These are phyloP conservation scores for Emergomyces pasteurianus DNA, from an alignment of 2,329 filamentous ascomycete species.

Conservation along the genomic window DNA sequence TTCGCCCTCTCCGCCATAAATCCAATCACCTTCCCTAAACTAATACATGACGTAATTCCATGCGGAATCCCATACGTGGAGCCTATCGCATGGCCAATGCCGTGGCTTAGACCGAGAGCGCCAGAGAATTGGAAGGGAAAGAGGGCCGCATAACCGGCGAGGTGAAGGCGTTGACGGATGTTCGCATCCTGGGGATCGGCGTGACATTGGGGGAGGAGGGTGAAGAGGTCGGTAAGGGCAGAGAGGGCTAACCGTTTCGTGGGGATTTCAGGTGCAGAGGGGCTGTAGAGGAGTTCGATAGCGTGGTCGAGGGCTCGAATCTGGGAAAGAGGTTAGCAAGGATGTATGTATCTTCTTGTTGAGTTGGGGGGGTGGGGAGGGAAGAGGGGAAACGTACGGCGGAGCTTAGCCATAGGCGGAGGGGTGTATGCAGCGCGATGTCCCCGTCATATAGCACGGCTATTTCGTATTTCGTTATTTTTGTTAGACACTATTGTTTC, in stretches of 20 bases:
- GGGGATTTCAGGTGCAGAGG: slow-evolving; percentile 8
- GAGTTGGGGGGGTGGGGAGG: not conserved
- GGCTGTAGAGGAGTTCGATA: slow-evolving; percentile 10
- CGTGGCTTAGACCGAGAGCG: slow-evolving; percentile 8
- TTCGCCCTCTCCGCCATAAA: slow-evolving; percentile 3
- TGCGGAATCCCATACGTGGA: slow-evolving; percentile 10
- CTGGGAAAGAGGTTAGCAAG: not conserved
- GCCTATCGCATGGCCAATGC: slow-evolving; percentile 10
- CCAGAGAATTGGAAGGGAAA: slow-evolving; percentile 7
- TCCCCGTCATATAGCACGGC: not conserved
- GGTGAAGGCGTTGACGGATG: slow-evolving; percentile 7
- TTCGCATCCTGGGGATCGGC: slow-evolving; percentile 8
- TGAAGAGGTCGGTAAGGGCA: slow-evolving; percentile 7
- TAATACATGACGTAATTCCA: slow-evolving; percentile 11
- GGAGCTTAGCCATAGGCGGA: slow-evolving; percentile 8
- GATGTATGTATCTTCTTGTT: not conserved
- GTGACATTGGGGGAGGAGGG: slow-evolving; percentile 6
- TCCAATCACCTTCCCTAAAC: slow-evolving; percentile 5
- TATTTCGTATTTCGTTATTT: not conserved
- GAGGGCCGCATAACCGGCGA: slow-evolving; percentile 8
- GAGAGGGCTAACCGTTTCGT: slow-evolving; percentile 7
- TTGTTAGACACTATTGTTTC: not conserved
- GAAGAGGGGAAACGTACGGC: slow-evolving; percentile 2
- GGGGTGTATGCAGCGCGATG: not conserved
- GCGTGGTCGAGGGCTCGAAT: slow-evolving; percentile 11